Conservation (phyloP, 345 rosid genomes). For the Heritiera littoralis region DNA sequence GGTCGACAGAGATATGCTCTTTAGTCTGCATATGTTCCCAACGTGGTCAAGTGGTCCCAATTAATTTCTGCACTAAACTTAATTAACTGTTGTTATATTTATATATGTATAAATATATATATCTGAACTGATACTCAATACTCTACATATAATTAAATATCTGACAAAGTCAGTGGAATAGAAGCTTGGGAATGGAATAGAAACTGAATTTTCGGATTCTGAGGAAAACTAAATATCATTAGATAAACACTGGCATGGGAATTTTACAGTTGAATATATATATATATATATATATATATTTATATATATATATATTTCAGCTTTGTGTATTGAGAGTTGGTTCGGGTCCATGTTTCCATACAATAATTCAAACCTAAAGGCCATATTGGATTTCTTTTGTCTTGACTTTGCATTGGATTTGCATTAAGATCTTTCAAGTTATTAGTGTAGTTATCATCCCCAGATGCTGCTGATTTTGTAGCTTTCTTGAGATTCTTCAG, state of each 20-base stretch:
- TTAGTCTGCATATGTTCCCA: not conserved
- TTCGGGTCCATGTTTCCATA: slow-evolving; percentile 44
- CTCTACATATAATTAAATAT: not conserved
- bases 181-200: slow-evolving; percentile 98
- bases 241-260: slow-evolving; percentile 31
- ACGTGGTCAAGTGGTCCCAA: slow-evolving; percentile 22
- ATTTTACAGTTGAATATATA: slow-evolving; percentile 18
- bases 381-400: slow-evolving; percentile 14
- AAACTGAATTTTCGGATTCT: slow-evolving; percentile 63
- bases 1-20: too few species aligned
- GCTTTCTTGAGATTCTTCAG: slow-evolving; percentile 57
- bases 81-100: not conserved
- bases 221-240: slow-evolving; percentile 33
- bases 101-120: not conserved
- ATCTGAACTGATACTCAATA: not conserved
- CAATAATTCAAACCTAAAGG: slow-evolving; percentile 29
- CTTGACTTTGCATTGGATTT: slow-evolving; percentile 14
- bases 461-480: slow-evolving; percentile 54
- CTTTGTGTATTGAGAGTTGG: slow-evolving; percentile 52
- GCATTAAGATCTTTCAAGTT: slow-evolving; percentile 21
- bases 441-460: slow-evolving; percentile 41
- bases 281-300: too few species aligned
- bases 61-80: not conserved
- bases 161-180: slow-evolving; percentile 89
- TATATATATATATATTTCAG: too few species aligned